Evolutionary conservation across 192 early-diverging fungal genomes (phyloP).

Genomic region (Coemansia sp.): DNA sequence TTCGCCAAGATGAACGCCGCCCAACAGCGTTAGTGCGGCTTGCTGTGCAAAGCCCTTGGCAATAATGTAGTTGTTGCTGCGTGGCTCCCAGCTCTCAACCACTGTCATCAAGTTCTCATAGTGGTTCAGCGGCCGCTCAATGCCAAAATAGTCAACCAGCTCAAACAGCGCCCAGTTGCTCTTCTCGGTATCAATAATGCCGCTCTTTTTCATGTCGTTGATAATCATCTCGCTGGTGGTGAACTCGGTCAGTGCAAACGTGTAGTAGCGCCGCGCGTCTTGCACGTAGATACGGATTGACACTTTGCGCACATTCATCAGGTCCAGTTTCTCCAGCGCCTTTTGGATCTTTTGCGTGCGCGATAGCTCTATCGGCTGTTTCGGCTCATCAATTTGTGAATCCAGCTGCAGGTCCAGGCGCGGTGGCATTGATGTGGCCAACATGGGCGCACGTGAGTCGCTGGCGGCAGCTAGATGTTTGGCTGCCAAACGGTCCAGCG

Average conservation of each 20-base stretch:
- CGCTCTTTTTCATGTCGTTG: slow-evolving; percentile 64
- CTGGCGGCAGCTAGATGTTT: not conserved
- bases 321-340: slow-evolving; percentile 46
- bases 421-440: not conserved
- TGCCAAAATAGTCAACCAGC: slow-evolving; percentile 76
- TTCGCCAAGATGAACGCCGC: slow-evolving; percentile 41
- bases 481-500: not conserved
- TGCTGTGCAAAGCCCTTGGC: slow-evolving; percentile 64
- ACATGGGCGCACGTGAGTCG: not conserved
- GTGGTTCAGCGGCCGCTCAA: slow-evolving; percentile 87
- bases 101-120: slow-evolving; percentile 87
- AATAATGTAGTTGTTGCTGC: slow-evolving; percentile 73
- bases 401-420: not conserved
- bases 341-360: slow-evolving; percentile 48
- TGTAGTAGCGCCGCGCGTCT: slow-evolving; percentile 73
- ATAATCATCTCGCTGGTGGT: slow-evolving; percentile 74
- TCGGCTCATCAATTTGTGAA: not conserved
- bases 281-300: slow-evolving; percentile 88
- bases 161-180: slow-evolving; percentile 88
- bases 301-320: slow-evolving; percentile 47
- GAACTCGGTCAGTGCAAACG: slow-evolving; percentile 71
- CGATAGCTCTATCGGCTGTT: slow-evolving; percentile 33
- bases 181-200: slow-evolving; percentile 55
- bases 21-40: slow-evolving; percentile 23
- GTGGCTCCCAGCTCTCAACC: slow-evolving; percentile 79